Conservation (phyloP, 768 basidiomycete species). For the Kwoniella pini region DNA sequence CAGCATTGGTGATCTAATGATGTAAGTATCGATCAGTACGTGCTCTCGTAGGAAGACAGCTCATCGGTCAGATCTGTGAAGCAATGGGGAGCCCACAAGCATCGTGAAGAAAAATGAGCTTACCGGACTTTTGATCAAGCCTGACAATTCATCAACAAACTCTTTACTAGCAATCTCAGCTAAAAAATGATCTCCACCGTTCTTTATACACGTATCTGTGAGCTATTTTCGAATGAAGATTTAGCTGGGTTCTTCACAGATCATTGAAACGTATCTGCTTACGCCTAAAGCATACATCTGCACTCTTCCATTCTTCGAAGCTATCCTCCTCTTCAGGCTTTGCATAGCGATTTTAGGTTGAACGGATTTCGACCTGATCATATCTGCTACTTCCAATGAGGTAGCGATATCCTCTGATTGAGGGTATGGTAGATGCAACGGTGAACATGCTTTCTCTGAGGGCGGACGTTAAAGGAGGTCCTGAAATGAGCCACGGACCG, state of each 20-base stretch:
- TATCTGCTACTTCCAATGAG: constrained; percentile 93
- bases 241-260: constrained; percentile 6
- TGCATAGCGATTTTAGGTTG: constrained; percentile 84
- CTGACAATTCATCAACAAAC: constrained; percentile 90
- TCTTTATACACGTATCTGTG: constrained; percentile 91
- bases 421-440: constrained; percentile 52
- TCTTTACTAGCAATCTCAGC: constrained; percentile 80
- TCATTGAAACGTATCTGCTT: constrained; percentile 54
- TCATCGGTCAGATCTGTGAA: not conserved
- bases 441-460: constrained; percentile 54
- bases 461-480: not conserved
- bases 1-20: constrained; percentile 63
- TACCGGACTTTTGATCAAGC: constrained; percentile 74
- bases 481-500: not conserved
- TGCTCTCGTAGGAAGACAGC: not conserved
- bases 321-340: constrained; percentile 78
- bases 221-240: constrained; percentile 62
- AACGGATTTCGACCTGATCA: constrained; percentile 87
- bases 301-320: constrained; percentile 94
- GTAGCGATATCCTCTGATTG: constrained; percentile 79
- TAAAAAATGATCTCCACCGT: constrained; percentile 90
- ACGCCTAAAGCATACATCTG: constrained; percentile 84
- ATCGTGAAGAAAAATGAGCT: constrained; percentile 24
- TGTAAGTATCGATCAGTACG: not conserved
- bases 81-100: not conserved